Evolutionary conservation across 305 asterid genomes (phyloP), one percentile per base, ranked within the genome.

Genomic region (Rubia tinctorum): DNA sequence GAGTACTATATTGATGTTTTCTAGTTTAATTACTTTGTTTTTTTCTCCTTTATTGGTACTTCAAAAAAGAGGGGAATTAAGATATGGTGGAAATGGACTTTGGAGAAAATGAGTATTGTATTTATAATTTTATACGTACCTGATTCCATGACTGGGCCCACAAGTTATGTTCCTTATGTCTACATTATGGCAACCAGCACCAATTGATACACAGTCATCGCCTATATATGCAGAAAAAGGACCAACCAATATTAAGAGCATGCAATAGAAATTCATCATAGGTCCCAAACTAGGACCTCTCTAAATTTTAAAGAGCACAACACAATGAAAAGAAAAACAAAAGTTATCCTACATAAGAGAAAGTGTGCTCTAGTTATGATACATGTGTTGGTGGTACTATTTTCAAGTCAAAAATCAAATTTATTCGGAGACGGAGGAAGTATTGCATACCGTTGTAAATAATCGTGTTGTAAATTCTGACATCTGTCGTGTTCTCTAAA

Each of bases 151-250:
- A 60, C 97, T 76, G 34, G 97, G 96, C 42, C 96, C 98, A 76
- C 98, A 93, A 60, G 96, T 91, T 72, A 91, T 86, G 82, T 90
- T 91, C 86, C 77, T 78, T 76, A 91, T 93, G 70, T 93, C 90
- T 18, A 90, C 89, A 76, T 90, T 88, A 77, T 75, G 84, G 76
- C 90, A 84, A 59, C 96, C 96, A 53, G 95, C 90, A 73, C 98
- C 98, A 79, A 91, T 90, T 76, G 98, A 93, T 58, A 93, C 88
- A 76, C 97, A 93, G 81, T 93, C 98, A 85, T 93, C 98, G 45
- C 98, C 98, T 93, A 53, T 17, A 53, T 18, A 66, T 53, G 67
- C 30, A 71, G 53, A 69, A 71, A 59, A 18, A 53, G 55, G 25
- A 12, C 58, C 66, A 66, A 18, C 23, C 10, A 34, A 53, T 53